Evolutionary conservation across 176 grass and related monocot genomes (phyloP).

Genomic region (Elaeis guineensis): DNA sequence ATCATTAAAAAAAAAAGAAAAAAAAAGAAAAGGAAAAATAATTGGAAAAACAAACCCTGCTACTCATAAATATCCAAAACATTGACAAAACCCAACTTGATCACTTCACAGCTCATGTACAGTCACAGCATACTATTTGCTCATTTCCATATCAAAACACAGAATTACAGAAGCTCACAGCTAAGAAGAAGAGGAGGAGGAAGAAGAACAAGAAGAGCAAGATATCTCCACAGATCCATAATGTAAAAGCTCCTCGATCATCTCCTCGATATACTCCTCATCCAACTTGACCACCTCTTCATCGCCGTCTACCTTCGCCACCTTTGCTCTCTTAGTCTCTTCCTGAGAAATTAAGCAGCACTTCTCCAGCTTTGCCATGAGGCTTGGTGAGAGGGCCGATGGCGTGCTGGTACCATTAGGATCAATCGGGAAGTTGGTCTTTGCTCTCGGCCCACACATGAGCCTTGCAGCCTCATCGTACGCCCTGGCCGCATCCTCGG

Average conservation of each 20-base stretch:
- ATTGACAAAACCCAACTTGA: too few species aligned
- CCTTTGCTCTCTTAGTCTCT: background rate
- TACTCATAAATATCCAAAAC: too few species aligned
- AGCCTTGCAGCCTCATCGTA: slow-evolving; percentile 88
- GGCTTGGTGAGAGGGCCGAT: slow-evolving; percentile 39
- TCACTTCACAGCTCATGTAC: too few species aligned
- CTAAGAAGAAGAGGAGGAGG: slow-evolving; percentile 17
- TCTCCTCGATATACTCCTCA: slow-evolving; percentile 64
- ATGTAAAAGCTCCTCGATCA: slow-evolving; percentile 82
- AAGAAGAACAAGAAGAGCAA: slow-evolving; percentile 15
- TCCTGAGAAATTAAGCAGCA: slow-evolving; percentile 30
- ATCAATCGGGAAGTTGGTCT: slow-evolving; percentile 58
- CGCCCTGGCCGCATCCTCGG: slow-evolving; percentile 76
- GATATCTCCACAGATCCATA: slow-evolving; percentile 71
- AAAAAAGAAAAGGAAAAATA: too few species aligned
- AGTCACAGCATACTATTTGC: too few species aligned
- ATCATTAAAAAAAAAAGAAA: too few species aligned
- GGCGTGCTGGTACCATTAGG: background rate
- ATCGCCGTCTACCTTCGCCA: background rate
- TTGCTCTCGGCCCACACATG: slow-evolving; percentile 52
- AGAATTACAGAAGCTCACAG: too few species aligned
- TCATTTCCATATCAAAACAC: too few species aligned
- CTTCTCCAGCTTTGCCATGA: slow-evolving; percentile 78
- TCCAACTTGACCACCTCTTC: background rate
- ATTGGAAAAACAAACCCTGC: too few species aligned